Evolutionary conservation across 306 rosid genomes (phyloP).

Genomic region (Trifolium repens): DNA sequence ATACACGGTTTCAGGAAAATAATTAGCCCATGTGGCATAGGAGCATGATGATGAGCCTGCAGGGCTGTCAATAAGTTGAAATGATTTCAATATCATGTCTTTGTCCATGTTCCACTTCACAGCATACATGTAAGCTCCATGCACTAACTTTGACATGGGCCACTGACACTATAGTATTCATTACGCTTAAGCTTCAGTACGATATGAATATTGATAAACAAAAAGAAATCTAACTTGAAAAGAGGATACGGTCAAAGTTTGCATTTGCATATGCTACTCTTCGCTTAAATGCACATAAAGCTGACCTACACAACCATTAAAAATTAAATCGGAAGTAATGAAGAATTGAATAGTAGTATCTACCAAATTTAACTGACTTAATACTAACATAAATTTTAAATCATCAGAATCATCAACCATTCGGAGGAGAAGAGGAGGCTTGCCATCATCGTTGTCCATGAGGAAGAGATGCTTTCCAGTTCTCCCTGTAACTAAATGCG

Average conservation of each 20-base stretch:
- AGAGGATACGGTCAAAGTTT: slow-evolving; percentile 90
- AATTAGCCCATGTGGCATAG: slow-evolving; percentile 18
- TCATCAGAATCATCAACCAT: slow-evolving; percentile 83
- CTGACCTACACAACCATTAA: slow-evolving; percentile 68
- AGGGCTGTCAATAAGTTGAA: neutral
- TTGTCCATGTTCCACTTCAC: neutral
- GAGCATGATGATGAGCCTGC: neutral
- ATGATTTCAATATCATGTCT: slow-evolving; percentile 16
- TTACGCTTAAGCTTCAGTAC: slow-evolving; percentile 18
- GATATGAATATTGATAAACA: slow-evolving; percentile 6
- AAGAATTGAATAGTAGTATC: slow-evolving; percentile 32
- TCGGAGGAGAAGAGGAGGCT: slow-evolving; percentile 83
- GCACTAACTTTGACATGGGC: slow-evolving; percentile 11
- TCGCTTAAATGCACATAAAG: slow-evolving; percentile 76
- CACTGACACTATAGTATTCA: slow-evolving; percentile 17
- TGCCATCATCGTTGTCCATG: slow-evolving; percentile 69
- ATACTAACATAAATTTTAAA: slow-evolving; percentile 86
- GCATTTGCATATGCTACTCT: slow-evolving; percentile 98
- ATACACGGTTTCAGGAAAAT: slow-evolving; percentile 31
- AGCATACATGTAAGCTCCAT: slow-evolving; percentile 29
- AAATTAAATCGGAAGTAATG: slow-evolving; percentile 30
- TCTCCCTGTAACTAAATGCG: slow-evolving; percentile 91
- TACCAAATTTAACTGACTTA: slow-evolving; percentile 27
- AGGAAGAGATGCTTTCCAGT: slow-evolving; percentile 97
- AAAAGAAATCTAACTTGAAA: slow-evolving; percentile 16